Evolutionary conservation across 495 filamentous ascomycete species (phyloP).

Genomic region (Daldinia decipiens): DNA sequence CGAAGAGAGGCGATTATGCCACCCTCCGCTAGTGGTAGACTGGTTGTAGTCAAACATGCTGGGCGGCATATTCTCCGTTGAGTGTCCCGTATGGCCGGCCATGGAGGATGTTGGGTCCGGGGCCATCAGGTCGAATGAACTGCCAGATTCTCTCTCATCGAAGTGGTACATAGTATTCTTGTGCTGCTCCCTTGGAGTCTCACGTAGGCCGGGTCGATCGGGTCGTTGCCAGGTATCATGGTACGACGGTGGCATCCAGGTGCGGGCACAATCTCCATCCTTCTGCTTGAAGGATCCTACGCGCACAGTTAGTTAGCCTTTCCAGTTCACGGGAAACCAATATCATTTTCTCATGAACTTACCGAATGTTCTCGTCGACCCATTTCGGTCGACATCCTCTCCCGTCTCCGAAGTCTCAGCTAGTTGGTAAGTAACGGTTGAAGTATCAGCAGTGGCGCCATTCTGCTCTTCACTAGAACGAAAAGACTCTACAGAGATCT

Average conservation of each 20-base stretch:
- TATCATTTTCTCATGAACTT: neutral
- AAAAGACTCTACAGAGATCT: constrained; percentile 44
- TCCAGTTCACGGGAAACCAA: neutral
- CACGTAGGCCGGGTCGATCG: neutral
- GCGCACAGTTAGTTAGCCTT: constrained; percentile 24
- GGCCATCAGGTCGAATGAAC: neutral
- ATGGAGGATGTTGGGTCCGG: constrained; percentile 28
- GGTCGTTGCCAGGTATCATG: neutral
- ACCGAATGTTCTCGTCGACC: constrained; percentile 25
- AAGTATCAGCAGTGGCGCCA: neutral
- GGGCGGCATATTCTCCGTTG: constrained; percentile 17
- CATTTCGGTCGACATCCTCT: neutral
- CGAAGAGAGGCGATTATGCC: neutral
- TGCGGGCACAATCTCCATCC: constrained; percentile 9
- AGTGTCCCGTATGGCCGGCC: constrained; percentile 46
- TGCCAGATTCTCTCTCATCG: neutral
- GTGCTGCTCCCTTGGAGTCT: neutral
- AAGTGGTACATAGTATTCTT: neutral
- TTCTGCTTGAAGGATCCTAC: constrained; percentile 31
- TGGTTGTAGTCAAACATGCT: neutral
- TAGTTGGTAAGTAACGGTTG: constrained; percentile 11
- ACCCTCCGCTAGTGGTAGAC: neutral
- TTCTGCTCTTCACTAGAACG: constrained; percentile 17
- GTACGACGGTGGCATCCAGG: neutral
- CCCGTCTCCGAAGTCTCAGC: constrained; percentile 16